Evolutionary conservation across 495 filamentous ascomycete genomes (phyloP).

Genomic region (Aspergillus taichungensis): DNA sequence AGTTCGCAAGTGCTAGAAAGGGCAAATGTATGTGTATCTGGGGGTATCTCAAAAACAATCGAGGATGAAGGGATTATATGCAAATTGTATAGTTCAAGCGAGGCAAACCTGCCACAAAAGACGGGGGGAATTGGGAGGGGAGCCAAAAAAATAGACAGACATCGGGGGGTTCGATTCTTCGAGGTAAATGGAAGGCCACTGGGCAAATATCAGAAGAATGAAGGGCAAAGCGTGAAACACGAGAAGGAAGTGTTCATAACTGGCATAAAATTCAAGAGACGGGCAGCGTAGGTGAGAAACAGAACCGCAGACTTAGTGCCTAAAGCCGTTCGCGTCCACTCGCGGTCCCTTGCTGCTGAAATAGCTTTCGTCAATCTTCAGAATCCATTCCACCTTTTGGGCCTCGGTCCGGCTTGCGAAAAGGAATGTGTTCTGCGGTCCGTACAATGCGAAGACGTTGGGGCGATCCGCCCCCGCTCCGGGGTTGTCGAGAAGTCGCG

Average conservation of each 20-base stretch:
- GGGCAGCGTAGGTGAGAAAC: too few relatives aligned
- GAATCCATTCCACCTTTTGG: constrained; percentile 92
- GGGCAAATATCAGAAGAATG: too few relatives aligned
- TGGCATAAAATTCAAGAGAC: too few relatives aligned
- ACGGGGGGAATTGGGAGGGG: too few relatives aligned
- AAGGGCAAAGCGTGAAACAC: too few relatives aligned
- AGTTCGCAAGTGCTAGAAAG: constrained; percentile 21
- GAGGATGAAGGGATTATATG: constrained; percentile 1
- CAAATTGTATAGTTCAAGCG: too few relatives aligned
- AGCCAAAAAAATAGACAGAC: too few relatives aligned
- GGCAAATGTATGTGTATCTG: constrained; percentile 37
- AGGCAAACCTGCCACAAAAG: too few relatives aligned
- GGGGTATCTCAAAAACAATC: constrained; percentile 28
- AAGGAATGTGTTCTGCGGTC: constrained; percentile 84
- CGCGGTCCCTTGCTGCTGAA: constrained; percentile 35
- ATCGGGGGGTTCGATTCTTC: too few relatives aligned
- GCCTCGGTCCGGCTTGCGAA: constrained; percentile 81
- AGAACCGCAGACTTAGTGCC: not conserved
- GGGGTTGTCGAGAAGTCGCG: constrained; percentile 57
- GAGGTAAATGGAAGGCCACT: too few relatives aligned
- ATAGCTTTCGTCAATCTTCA: constrained; percentile 60
- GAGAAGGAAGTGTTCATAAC: too few relatives aligned
- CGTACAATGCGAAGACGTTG: constrained; percentile 89
- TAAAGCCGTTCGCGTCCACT: constrained; percentile 15
- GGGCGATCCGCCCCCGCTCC: constrained; percentile 32